Base-by-base conservation (phyloP, 768 basidiomycete species). In the Termitomyces sp. region DNA sequence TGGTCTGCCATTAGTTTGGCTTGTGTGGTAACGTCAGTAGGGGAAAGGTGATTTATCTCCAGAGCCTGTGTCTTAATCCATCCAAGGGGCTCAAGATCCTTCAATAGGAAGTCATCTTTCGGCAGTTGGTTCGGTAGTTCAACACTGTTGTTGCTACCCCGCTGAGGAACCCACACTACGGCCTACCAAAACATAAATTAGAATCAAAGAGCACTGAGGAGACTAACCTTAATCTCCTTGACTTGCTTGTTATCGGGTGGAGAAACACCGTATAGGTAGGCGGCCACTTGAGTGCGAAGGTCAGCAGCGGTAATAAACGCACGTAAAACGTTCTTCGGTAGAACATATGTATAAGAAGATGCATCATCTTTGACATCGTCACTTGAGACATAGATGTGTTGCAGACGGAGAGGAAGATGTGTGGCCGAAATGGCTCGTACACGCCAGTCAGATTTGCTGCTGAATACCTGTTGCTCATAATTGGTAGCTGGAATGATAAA, bases 321-420 rank as follows among this genome's bases (percentile, higher is more conserved):
- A 51, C 92, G 89, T 37, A 99, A 81, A 57, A 98, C 83, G 73
- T 99, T 99, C 83, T 99, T 99, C 34, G 97, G 96, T 56, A 99
- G 81, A 57, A 99, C 94, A 69, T 93, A 98, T 43, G 97, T 99
- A 74, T 84, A 94, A 8, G 92, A 92, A 29, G 89, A 87, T 5
- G 96, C 94, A 69, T 98, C 97, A 70, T 99, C 97, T 75, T 96
- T 96, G 70, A 99, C 96, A 70, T 99, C 96, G 69, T 99, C 97
- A 70, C 98, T 99, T 46, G 95, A 96, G 37, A 99, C 97, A 73
- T 97, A 98, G 75, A 98, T 97, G 72, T 99, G 96, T 72, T 98
- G 96, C 62, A 98, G 81, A 70, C 97, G 94, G 63, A 99, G 87
- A 4, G 96, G 87, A 50, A 99, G 83, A 74, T 99, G 96, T 25